Evolutionary conservation across 2,329 filamentous ascomycete species (phyloP).

Genomic region (Calonectria ilicicola): DNA sequence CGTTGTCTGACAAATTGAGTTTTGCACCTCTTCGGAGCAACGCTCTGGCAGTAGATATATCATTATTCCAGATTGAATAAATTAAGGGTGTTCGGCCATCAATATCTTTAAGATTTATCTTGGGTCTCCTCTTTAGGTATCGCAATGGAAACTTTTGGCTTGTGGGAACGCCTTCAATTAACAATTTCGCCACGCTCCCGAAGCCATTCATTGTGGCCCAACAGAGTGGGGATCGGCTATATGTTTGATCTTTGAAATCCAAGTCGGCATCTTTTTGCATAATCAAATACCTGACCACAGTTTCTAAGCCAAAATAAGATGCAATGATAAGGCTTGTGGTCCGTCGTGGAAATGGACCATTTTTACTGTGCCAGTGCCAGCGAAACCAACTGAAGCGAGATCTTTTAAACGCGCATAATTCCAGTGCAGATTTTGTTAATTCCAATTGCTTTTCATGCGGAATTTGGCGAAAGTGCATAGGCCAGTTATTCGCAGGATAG

Average conservation of each 20-base stretch:
- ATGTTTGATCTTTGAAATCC: not conserved
- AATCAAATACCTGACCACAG: not conserved
- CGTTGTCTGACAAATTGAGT: not conserved
- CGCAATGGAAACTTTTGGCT: not conserved
- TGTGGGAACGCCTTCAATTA: not conserved
- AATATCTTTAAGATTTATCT: not conserved
- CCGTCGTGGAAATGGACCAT: not conserved
- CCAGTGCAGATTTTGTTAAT: not conserved
- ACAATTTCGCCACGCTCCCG: not conserved
- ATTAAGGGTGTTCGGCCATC: not conserved
- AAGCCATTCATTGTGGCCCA: not conserved
- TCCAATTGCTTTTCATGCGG: not conserved
- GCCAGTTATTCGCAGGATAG: slow-evolving; percentile 23
- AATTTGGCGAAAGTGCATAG: slow-evolving; percentile 6
- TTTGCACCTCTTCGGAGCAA: not conserved
- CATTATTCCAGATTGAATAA: not conserved
- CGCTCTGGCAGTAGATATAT: not conserved
- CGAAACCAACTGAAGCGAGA: not conserved
- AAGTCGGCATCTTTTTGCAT: not conserved
- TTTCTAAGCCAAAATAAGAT: not conserved
- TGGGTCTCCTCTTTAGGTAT: not conserved
- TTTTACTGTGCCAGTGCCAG: not conserved
- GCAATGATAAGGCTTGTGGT: not conserved
- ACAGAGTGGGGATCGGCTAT: not conserved
- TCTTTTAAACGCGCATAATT: not conserved